phyloP scores from a whole-genome alignment of 495 filamentous ascomycete species.

The Penicillium manginii region DNA sequence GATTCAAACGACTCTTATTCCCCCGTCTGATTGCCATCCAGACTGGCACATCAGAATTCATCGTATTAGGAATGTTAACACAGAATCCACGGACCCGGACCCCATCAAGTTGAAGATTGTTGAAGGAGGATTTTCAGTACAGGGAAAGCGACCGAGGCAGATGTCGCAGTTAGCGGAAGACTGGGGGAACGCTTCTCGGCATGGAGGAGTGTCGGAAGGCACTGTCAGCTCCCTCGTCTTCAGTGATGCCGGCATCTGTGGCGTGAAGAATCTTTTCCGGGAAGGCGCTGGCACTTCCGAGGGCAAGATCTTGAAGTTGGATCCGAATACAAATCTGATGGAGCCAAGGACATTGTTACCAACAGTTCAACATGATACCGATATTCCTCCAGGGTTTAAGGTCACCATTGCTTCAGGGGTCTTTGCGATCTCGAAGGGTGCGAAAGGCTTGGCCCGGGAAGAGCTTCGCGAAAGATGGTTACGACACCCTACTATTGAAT shows the following conservation, averaged over 20 bases:
- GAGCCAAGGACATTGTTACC: too few species aligned
- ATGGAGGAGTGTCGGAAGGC: not conserved
- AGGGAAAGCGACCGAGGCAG: constrained; percentile 6
- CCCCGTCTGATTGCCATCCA: constrained; percentile 9
- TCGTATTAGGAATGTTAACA: not conserved
- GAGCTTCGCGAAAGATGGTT: too few species aligned
- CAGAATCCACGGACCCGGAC: not conserved
- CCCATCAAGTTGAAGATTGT: constrained; percentile 7
- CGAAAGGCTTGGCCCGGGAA: too few species aligned
- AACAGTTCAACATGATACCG: too few species aligned
- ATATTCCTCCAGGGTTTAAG: too few species aligned
- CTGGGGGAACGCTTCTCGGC: not conserved
- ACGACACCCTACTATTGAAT: too few species aligned
- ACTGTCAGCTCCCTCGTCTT: constrained; percentile 9
- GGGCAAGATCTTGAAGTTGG: constrained; percentile 11
- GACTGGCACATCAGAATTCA: constrained; percentile 23
- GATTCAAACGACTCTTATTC: constrained; percentile 18
- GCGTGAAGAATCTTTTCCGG: constrained; percentile 4
- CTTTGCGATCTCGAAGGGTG: too few species aligned
- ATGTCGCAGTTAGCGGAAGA: not conserved
- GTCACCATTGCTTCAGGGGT: too few species aligned
- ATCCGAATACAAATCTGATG: constrained; percentile 25
- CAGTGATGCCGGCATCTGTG: constrained; percentile 13
- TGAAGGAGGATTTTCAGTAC: constrained; percentile 25
- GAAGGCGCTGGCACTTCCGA: too few species aligned